A percentile compares a stretch with the other conserved stretches of the same genome.
These are phyloP conservation scores for Gnomoniopsis smithogilvyi DNA, from an alignment of 2,329 filamentous ascomycete species.

Conservation along the genomic window DNA sequence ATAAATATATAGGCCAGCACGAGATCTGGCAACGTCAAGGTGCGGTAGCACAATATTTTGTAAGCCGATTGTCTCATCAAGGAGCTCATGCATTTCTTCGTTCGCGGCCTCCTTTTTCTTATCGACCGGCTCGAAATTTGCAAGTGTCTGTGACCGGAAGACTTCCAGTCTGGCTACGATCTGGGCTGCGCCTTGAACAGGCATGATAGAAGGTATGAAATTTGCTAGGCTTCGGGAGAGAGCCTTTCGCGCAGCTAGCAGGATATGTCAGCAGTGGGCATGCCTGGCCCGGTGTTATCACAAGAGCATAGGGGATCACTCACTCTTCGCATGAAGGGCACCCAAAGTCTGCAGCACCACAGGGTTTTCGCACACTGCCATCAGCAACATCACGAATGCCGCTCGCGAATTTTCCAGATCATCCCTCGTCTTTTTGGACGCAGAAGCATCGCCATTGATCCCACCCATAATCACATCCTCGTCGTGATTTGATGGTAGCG, in stretches of 20 bases:
- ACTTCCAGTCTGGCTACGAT: slow-evolving; percentile 52
- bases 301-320: slow-evolving; percentile 22
- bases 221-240: slow-evolving; percentile 48
- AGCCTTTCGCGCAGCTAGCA: slow-evolving; percentile 41
- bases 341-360: slow-evolving; percentile 52
- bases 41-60: slow-evolving; percentile 59
- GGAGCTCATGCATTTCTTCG: slow-evolving; percentile 53
- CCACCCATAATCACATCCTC: slow-evolving; percentile 44
- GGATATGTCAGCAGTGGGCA: background rate
- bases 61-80: slow-evolving; percentile 54
- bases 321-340: slow-evolving; percentile 52
- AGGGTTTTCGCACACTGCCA: slow-evolving; percentile 59
- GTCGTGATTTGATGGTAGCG: slow-evolving; percentile 33
- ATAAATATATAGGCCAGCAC: slow-evolving; percentile 82
- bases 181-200: slow-evolving; percentile 44
- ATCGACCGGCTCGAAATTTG: slow-evolving; percentile 50
- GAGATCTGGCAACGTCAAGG: slow-evolving; percentile 68
- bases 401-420: slow-evolving; percentile 60
- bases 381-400: slow-evolving; percentile 61
- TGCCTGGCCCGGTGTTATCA: slow-evolving; percentile 17
- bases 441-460: slow-evolving; percentile 32
- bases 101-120: slow-evolving; percentile 49
- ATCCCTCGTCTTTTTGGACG: slow-evolving; percentile 40
- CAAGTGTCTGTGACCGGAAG: slow-evolving; percentile 56
- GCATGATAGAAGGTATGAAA: slow-evolving; percentile 56